Percentiles rank a stretch among this genome's conserved stretches.
Evolutionary conservation across 2,329 filamentous ascomycete species (phyloP).

Genomic region (Colletotrichum shisoi): DNA sequence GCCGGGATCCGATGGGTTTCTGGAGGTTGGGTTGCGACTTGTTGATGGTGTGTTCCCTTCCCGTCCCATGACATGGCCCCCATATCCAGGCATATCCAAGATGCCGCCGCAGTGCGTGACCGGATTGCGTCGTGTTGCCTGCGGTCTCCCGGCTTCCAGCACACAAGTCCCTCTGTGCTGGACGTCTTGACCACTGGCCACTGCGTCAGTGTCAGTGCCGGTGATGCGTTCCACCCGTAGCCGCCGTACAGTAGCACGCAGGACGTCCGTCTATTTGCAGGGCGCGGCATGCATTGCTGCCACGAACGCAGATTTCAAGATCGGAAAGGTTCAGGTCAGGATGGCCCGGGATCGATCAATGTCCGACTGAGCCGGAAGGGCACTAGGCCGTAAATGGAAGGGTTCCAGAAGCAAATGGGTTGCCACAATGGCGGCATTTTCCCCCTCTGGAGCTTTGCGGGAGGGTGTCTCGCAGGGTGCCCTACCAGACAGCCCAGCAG

Average conservation of each 20-base stretch:
- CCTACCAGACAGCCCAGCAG: not conserved
- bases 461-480: not conserved
- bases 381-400: constrained; percentile 26
- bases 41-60: not conserved
- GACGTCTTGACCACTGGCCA: constrained; percentile 1
- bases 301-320: not conserved
- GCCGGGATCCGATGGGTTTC: constrained; percentile 5
- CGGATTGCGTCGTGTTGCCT: not conserved
- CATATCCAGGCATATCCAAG: not conserved
- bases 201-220: constrained; percentile 2
- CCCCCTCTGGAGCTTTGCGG: not conserved
- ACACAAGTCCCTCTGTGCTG: not conserved
- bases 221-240: constrained; percentile 4
- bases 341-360: not conserved
- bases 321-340: constrained; percentile 3
- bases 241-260: not conserved
- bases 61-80: not conserved
- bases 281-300: not conserved
- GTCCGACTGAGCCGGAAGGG: not conserved
- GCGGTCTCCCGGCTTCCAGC: constrained; percentile 10
- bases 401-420: constrained; percentile 32
- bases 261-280: not conserved
- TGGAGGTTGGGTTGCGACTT: not conserved
- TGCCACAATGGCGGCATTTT: not conserved
- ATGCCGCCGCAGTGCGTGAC: not conserved